Base-by-base conservation (phyloP, 371 early-diverging fungal genomes). In the Rhizopus sp. region DNA sequence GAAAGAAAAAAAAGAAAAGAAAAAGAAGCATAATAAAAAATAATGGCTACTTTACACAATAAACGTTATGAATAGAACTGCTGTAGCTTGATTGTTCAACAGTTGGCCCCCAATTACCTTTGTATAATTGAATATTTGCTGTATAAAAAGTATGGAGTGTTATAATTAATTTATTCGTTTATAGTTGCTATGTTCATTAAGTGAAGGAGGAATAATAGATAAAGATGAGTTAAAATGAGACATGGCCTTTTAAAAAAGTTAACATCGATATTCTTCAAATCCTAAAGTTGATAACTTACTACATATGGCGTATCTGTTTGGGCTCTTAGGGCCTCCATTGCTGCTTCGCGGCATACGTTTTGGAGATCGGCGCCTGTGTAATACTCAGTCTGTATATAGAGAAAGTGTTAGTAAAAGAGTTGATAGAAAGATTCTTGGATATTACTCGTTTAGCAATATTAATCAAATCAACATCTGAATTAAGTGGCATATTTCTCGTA, bases 351-450 rank as follows among this genome's bases (percentile, higher is more conserved):
- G 63, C 97, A 96, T 7, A 99, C 72, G 57, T 93, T 93, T 68
- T 93, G 88, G 47, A 99, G 74, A 78, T 99, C 99, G 0, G 99
- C 99, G 4, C 99, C 99, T 4, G 98, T 96, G 64, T 90, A 99
- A 53, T 87, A 75, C 39, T 87, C 89, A 1, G 97, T 94, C 81
- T 87, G 70, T 23, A 23, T 23, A 23, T 2, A 51, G 6, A 41
- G 35, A 44, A 46, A 52, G n/a, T 30, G 44, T 13, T 50, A 50
- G 40, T 5, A 50, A 10, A 7, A 35, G n/a, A 39, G 5, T 16
- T 5, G 5, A 10, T 2, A 5, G 31, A 13, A 44, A 15, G 6
- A 62, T 29, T 57, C 8, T 37, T 49, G 16, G 17, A 4, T 5
- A 66, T 62, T 75, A 87, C 86, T 57, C 64, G 41, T 33, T 66